A percentile compares a stretch with the other conserved stretches of the same genome.
Conservation (phyloP, 176 grass and related monocot species). For the Poa pratensis region DNA sequence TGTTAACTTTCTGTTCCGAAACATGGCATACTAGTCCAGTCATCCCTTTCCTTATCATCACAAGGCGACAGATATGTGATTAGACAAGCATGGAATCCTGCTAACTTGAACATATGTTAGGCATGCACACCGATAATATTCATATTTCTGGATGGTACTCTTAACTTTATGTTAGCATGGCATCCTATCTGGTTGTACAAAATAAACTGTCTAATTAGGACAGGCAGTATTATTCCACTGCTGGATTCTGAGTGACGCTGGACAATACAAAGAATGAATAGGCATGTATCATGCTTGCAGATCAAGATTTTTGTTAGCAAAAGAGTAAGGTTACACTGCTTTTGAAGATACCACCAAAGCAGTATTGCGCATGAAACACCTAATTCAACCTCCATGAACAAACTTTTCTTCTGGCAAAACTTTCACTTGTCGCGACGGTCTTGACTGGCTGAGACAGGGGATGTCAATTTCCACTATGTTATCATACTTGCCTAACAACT, state of each 20-base stretch:
- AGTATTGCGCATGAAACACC: background rate
- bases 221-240: background rate
- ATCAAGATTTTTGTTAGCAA: background rate
- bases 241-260: background rate
- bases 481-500: background rate
- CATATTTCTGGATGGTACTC: background rate
- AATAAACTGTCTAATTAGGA: conserved; percentile 16
- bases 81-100: conserved; percentile 7
- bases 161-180: background rate
- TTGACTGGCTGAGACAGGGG: background rate
- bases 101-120: conserved; percentile 3
- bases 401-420: background rate
- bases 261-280: background rate
- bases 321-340: background rate
- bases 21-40: conserved; percentile 25
- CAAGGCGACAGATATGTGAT: conserved; percentile 23
- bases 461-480: conserved; percentile 1
- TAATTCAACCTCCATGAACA: background rate
- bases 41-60: conserved; percentile 39
- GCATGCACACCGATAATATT: background rate
- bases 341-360: background rate
- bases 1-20: conserved; percentile 32
- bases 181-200: conserved; percentile 12
- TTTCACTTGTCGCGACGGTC: background rate
- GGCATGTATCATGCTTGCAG: conserved; percentile 3